phyloP scores from a whole-genome alignment of 2,329 filamentous ascomycete species.

The Fusarium sp. region DNA sequence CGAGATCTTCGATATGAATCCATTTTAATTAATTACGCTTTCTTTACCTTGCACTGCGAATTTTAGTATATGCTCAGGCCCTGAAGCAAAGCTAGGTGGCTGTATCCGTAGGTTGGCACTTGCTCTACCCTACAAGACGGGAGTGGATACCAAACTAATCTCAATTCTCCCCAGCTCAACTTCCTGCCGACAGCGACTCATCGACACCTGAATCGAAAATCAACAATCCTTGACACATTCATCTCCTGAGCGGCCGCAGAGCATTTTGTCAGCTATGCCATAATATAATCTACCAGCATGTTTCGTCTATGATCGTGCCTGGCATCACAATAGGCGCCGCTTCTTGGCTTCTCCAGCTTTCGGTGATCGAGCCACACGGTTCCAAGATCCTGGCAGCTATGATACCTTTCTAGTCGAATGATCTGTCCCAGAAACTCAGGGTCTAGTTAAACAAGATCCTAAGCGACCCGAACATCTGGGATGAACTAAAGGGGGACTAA shows the following conservation, averaged over 20 bases:
- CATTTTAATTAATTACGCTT: neutral
- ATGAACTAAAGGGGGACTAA: constrained; percentile 52
- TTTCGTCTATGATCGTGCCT: neutral
- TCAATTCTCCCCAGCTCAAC: neutral
- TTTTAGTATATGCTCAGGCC: neutral
- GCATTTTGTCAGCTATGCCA: neutral
- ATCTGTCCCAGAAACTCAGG: constrained; percentile 46
- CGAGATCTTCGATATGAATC: neutral
- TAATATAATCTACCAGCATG: neutral
- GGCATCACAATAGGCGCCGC: constrained; percentile 17
- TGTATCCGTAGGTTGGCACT: neutral
- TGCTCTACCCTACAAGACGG: constrained; percentile 2
- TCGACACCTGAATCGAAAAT: neutral
- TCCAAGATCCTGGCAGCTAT: constrained; percentile 39
- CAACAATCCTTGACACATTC: neutral
- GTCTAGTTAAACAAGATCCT: constrained; percentile 52
- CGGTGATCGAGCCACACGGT: constrained; percentile 27
- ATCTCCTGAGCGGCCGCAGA: neutral
- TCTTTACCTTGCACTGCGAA: neutral
- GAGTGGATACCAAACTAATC: constrained; percentile 1
- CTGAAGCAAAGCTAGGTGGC: neutral
- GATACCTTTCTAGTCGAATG: constrained; percentile 42
- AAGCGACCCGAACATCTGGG: constrained; percentile 54
- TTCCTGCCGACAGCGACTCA: neutral
- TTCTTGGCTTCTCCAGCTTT: constrained; percentile 29